These are phyloP conservation scores for Ceriops tagal DNA, from an alignment of 345 rosid species.

Conservation along the genomic window DNA sequence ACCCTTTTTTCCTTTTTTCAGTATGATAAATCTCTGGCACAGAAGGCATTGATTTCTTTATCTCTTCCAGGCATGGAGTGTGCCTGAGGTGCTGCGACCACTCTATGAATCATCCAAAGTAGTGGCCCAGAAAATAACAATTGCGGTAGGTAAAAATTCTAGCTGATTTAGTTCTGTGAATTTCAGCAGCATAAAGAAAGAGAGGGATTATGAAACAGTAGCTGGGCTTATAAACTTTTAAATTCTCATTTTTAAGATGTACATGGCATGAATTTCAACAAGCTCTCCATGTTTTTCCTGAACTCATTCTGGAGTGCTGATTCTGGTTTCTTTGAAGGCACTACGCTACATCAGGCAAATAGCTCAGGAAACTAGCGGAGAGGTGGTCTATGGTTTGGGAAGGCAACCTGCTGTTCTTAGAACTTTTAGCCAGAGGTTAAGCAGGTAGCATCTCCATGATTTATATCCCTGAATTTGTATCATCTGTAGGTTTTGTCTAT, in stretches of 20 bases:
- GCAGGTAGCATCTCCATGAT: slow-evolving; percentile 51
- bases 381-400: slow-evolving; percentile 90
- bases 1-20: too few species aligned
- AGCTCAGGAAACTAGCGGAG: slow-evolving; percentile 96
- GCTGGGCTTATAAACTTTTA: too few species aligned
- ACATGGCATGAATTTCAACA: not conserved
- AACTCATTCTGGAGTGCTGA: slow-evolving; percentile 4
- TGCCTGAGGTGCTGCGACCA: slow-evolving; percentile 95
- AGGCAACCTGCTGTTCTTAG: slow-evolving; percentile 93
- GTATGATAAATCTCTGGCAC: not conserved
- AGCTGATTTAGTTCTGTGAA: not conserved
- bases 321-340: slow-evolving; percentile 49
- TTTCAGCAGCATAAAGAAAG: not conserved
- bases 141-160: slow-evolving; percentile 58
- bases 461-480: too few species aligned
- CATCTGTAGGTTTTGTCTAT: not conserved
- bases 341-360: slow-evolving; percentile 76
- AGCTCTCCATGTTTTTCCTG: not conserved
- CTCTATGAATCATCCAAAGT: slow-evolving; percentile 92
- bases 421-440: slow-evolving; percentile 91
- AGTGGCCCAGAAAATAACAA: slow-evolving; percentile 90
- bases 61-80: slow-evolving; percentile 81
- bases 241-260: too few species aligned
- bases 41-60: not conserved
- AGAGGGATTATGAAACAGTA: not conserved